Evolutionary conservation across 495 filamentous ascomycete genomes (phyloP).

Genomic region (Massariosphaeria phaeospora): DNA sequence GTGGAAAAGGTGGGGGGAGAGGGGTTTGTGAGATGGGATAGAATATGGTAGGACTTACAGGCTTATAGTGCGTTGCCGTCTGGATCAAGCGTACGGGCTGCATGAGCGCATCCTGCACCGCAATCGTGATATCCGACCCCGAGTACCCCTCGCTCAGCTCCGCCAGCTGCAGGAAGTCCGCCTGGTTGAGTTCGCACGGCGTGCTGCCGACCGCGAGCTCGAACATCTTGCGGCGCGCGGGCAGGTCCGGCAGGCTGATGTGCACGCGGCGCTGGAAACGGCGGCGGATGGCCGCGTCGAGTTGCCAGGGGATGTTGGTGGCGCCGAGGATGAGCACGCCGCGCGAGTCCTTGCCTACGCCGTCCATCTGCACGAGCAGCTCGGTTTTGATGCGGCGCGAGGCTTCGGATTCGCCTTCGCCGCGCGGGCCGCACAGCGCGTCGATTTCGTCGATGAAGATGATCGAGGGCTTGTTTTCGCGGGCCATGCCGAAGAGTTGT

Average conservation of each 20-base stretch:
- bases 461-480: conserved; percentile 96
- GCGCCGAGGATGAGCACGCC: conserved; percentile 94
- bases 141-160: conserved; percentile 88
- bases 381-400: conserved; percentile 97
- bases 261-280: conserved; percentile 96
- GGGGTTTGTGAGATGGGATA: not conserved
- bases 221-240: conserved; percentile 94
- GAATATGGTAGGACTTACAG: no score
- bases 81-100: conserved; percentile 96
- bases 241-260: conserved; percentile 82
- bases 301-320: conserved; percentile 98
- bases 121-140: conserved; percentile 92
- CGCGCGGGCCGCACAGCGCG: conserved; percentile 89
- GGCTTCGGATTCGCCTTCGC: conserved; percentile 96
- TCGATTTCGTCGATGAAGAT: conserved; percentile 99
- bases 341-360: conserved; percentile 88
- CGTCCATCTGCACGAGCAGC: conserved; percentile 98
- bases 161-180: conserved; percentile 74
- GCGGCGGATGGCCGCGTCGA: conserved; percentile 94
- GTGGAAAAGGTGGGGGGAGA: not conserved
- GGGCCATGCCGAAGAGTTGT: conserved; percentile 94
- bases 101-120: conserved; percentile 96
- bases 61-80: conserved; percentile 97
- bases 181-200: conserved; percentile 72
- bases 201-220: conserved; percentile 88